A percentile compares a stretch with the other conserved stretches of the same genome.
phyloP scores from a whole-genome alignment of 495 filamentous ascomycete genomes.

The Tuber umbilicatum region DNA sequence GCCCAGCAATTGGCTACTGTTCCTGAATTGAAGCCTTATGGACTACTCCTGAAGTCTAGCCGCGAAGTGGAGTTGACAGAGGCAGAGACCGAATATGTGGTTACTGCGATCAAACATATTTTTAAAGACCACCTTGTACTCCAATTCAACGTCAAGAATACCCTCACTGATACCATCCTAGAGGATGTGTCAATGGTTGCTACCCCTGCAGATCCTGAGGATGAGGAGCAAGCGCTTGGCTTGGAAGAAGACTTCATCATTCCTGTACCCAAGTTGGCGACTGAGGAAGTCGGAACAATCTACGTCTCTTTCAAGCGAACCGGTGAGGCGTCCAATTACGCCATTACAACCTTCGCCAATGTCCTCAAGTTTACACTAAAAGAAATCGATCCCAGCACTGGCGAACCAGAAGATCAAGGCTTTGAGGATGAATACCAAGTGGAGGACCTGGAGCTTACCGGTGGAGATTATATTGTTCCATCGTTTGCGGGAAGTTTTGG shows the following conservation, averaged over 20 bases:
- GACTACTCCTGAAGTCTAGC: constrained; percentile 82
- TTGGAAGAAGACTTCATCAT: constrained; percentile 86
- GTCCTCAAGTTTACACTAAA: constrained; percentile 93
- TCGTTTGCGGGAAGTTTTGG: constrained; percentile 91
- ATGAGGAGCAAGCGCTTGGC: constrained; percentile 52
- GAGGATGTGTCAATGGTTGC: constrained; percentile 84
- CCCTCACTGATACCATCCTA: constrained; percentile 78
- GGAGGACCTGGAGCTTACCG: constrained; percentile 82
- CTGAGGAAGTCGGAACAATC: constrained; percentile 79
- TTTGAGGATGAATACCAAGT: constrained; percentile 98
- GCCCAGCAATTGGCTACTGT: constrained; percentile 65
- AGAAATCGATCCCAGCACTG: constrained; percentile 92
- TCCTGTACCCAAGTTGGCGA: constrained; percentile 69
- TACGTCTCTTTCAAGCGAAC: constrained; percentile 91
- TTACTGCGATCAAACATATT: constrained; percentile 87
- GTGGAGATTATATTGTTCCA: constrained; percentile 89
- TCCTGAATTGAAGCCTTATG: constrained; percentile 83
- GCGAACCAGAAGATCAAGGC: constrained; percentile 81
- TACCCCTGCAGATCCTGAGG: constrained; percentile 77
- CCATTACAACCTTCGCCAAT: constrained; percentile 78
- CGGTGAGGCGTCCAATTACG: constrained; percentile 62
- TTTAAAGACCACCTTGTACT: constrained; percentile 95
- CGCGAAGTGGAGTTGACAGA: constrained; percentile 83
- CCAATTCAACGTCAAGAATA: constrained; percentile 98
- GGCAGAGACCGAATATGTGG: constrained; percentile 95